These are phyloP conservation scores for Rhodotorula sphaerocarpa DNA, from an alignment of 768 basidiomycete species.

Conservation along the genomic window DNA sequence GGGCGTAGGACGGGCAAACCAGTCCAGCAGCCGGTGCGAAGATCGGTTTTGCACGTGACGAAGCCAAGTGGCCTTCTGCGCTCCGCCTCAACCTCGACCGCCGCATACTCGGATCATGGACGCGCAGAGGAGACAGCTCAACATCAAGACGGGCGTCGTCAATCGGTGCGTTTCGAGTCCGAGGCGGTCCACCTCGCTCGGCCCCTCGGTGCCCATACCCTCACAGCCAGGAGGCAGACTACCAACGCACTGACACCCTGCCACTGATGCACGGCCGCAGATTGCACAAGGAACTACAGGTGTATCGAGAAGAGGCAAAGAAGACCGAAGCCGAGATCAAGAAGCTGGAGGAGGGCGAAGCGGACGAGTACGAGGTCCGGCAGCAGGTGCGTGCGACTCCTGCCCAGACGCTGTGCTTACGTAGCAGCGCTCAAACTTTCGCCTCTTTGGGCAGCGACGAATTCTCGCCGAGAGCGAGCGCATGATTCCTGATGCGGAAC, in stretches of 20 bases:
- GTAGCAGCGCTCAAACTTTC: not conserved
- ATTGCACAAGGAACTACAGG: constrained; percentile 58
- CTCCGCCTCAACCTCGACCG: too few relatives aligned
- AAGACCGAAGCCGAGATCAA: constrained; percentile 56
- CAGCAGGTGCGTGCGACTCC: constrained; percentile 19
- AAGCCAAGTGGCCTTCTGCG: too few relatives aligned
- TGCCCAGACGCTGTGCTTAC: not conserved
- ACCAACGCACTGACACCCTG: not conserved
- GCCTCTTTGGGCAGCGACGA: too few relatives aligned
- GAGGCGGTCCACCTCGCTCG: too few relatives aligned
- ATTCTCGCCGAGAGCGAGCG: constrained; percentile 68
- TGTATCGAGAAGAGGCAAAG: constrained; percentile 61
- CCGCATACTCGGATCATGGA: not conserved
- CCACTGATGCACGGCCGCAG: constrained; percentile 42
- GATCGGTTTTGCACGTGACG: not conserved
- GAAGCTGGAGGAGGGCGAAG: constrained; percentile 53
- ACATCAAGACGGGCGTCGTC: constrained; percentile 63
- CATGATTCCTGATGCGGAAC: constrained; percentile 65
- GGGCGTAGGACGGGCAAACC: too few relatives aligned
- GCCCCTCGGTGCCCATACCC: not conserved
- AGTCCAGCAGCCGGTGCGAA: too few relatives aligned
- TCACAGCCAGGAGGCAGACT: not conserved
- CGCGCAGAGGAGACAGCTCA: constrained; percentile 53
- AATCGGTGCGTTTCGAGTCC: constrained; percentile 55
- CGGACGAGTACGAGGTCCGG: constrained; percentile 42